Conservation (phyloP, 2,329 filamentous ascomycete genomes). For the Lizonia empirigonia region DNA sequence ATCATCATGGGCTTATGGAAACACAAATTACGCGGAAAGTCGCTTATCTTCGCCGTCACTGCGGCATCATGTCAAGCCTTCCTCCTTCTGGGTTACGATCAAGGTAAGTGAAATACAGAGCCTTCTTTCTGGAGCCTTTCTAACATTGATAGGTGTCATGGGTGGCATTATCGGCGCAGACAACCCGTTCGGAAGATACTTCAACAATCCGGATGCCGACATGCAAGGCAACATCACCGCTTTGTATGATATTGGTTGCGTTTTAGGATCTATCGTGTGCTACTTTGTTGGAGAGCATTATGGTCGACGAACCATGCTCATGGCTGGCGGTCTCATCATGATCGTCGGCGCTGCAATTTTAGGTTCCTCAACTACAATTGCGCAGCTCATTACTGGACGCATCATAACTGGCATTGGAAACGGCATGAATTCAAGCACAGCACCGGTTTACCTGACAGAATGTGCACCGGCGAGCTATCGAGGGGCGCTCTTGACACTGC, state of each 20-base stretch:
- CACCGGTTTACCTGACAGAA: conserved; percentile 15
- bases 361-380: conserved; percentile 27
- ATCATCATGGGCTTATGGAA: conserved; percentile 14
- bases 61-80: conserved; percentile 24
- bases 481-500: conserved; percentile 58
- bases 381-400: conserved; percentile 37
- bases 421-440: conserved; percentile 27
- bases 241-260: conserved; percentile 42
- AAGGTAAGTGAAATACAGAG: conserved; percentile 24
- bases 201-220: conserved; percentile 45
- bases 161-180: conserved; percentile 47
- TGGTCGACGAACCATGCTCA: conserved; percentile 33
- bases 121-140: neutral
- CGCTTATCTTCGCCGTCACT: conserved; percentile 12
- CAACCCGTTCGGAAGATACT: conserved; percentile 50
- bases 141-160: conserved; percentile 34
- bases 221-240: conserved; percentile 49
- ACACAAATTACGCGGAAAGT: conserved; percentile 15
- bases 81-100: conserved; percentile 34
- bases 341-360: conserved; percentile 30
- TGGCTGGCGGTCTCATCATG: conserved; percentile 35
- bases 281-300: conserved; percentile 34
- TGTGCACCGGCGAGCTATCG: conserved; percentile 32
- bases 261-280: conserved; percentile 31
- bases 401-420: conserved; percentile 48